A percentile compares a stretch with the other conserved stretches of the same genome.
phyloP scores from a whole-genome alignment of 768 basidiomycete genomes.

The Boletales sp. region DNA sequence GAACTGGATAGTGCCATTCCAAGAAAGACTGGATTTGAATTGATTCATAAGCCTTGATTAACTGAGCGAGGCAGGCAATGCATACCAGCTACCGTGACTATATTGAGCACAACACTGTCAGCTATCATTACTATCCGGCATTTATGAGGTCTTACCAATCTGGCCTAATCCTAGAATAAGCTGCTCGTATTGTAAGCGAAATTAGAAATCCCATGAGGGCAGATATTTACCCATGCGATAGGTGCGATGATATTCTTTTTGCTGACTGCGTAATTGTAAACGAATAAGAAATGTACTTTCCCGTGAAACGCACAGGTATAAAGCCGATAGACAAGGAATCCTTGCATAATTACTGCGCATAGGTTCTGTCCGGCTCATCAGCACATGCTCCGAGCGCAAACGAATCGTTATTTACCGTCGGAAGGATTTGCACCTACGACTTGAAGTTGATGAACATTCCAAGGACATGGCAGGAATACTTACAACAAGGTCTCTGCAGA shows the following conservation, averaged over 20 bases:
- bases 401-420: background rate
- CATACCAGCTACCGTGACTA: background rate
- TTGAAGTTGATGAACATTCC: background rate
- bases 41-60: background rate
- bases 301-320: background rate
- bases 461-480: background rate
- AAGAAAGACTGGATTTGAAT: background rate
- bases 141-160: background rate
- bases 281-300: no score
- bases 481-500: background rate
- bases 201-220: no score
- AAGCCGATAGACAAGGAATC: background rate
- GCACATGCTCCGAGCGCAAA: background rate
- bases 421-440: background rate
- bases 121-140: background rate
- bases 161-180: background rate
- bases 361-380: background rate
- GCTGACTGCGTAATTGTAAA: background rate
- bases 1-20: background rate
- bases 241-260: background rate
- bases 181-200: background rate
- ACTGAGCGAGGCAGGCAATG: background rate
- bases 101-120: background rate
- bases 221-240: background rate
- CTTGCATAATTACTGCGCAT: background rate